Evolutionary conservation across 225 moss, liverwort and hornwort species (phyloP).

Genomic region (Bryoerythrophyllum caledonicum): DNA sequence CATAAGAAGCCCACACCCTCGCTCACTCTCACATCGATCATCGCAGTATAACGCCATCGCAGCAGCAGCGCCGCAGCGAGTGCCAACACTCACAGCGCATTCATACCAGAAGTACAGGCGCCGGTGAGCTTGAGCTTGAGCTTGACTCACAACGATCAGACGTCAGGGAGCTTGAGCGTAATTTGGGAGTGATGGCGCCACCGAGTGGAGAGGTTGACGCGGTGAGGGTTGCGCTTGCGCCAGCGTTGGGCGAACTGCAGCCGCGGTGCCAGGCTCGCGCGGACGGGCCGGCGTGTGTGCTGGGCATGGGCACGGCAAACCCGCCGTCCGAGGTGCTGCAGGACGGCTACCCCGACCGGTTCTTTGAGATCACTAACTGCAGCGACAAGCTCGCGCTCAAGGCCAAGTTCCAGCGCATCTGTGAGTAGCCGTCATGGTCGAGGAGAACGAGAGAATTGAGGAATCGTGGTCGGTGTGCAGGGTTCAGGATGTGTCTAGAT

Average conservation of each 20-base stretch:
- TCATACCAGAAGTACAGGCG: no score
- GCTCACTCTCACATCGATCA: no score
- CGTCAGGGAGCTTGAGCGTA: neutral
- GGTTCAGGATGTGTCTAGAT: no score
- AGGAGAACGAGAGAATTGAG: no score
- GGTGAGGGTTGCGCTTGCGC: neutral
- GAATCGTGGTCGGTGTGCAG: no score
- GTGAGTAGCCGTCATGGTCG: constrained; percentile 4
- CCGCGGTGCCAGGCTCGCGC: constrained; percentile 19
- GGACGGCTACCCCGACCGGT: constrained; percentile 27
- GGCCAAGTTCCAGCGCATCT: constrained; percentile 36
- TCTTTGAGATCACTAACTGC: constrained; percentile 30
- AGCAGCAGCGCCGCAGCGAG: no score
- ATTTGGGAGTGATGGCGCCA: constrained; percentile 3
- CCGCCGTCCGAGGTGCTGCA: constrained; percentile 22
- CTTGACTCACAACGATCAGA: no score
- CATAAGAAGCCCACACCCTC: no score
- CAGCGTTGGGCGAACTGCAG: constrained; percentile 5
- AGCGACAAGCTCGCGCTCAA: constrained; percentile 19
- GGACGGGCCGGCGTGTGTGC: constrained; percentile 29
- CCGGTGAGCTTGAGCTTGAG: neutral
- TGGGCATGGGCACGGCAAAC: constrained; percentile 31
- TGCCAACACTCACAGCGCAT: no score
- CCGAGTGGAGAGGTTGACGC: constrained; percentile 24
- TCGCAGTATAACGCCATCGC: no score